phyloP scores from a whole-genome alignment of 306 rosid species.

The Cucumis melo region DNA sequence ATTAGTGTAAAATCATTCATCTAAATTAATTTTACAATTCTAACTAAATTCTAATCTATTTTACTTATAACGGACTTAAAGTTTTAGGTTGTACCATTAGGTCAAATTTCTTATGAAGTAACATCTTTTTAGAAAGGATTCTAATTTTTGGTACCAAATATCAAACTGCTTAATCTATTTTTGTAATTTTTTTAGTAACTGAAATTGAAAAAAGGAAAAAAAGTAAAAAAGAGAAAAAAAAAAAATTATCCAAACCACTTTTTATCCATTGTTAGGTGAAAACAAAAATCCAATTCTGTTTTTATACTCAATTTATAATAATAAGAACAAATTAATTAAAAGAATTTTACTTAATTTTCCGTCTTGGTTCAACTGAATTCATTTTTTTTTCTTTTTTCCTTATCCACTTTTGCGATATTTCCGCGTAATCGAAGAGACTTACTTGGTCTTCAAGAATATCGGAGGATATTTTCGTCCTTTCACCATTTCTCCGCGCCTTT shows the following conservation, averaged over 20 bases:
- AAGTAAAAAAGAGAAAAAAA: not conserved
- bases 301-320: not conserved
- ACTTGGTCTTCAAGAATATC: not conserved
- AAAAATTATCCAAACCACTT: not conserved
- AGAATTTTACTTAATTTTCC: not conserved
- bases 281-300: not conserved
- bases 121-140: too few species aligned
- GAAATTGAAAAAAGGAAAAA: too few species aligned
- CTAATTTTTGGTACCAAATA: too few species aligned
- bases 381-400: not conserved
- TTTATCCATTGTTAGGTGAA: not conserved
- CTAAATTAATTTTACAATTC: too few species aligned
- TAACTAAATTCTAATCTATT: too few species aligned
- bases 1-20: too few species aligned
- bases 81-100: too few species aligned
- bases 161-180: not conserved
- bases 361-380: constrained; percentile 4
- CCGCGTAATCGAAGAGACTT: constrained; percentile 7
- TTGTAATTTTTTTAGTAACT: not conserved
- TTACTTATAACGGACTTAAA: too few species aligned
- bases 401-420: constrained; percentile 20
- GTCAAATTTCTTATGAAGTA: too few species aligned
- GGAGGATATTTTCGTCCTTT: constrained; percentile 22
- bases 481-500: not conserved
- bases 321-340: not conserved